phyloP scores from a whole-genome alignment of 2,329 filamentous ascomycete species.

The Penicillium sp. region DNA sequence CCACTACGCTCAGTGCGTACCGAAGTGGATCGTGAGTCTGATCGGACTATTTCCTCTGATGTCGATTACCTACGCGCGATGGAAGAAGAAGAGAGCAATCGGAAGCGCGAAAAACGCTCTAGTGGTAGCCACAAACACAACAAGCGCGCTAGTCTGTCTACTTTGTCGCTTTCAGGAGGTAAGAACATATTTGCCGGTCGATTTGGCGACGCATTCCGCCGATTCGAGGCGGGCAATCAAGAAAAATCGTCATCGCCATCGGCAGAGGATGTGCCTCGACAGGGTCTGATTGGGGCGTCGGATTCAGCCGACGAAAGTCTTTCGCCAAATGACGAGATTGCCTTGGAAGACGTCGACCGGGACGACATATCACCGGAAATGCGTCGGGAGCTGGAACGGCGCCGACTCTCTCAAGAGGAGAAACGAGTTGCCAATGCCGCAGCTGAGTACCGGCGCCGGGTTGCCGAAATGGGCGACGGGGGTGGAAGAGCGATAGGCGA shows the following conservation, averaged over 20 bases:
- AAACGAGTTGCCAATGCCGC: slow-evolving; percentile 83
- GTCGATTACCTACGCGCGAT: slow-evolving; percentile 78
- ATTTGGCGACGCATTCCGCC: slow-evolving; percentile 90
- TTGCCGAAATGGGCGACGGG: slow-evolving; percentile 59
- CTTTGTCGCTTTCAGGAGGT: slow-evolving; percentile 66
- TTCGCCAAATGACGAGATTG: slow-evolving; percentile 30
- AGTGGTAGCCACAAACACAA: slow-evolving; percentile 60
- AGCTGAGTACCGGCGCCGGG: slow-evolving; percentile 76
- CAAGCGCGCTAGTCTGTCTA: slow-evolving; percentile 71
- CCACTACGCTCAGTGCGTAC: slow-evolving; percentile 35
- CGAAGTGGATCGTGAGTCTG: slow-evolving; percentile 35
- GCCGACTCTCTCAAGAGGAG: slow-evolving; percentile 80
- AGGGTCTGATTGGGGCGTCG: slow-evolving; percentile 69
- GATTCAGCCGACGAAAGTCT: slow-evolving; percentile 59
- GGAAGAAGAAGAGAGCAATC: slow-evolving; percentile 62
- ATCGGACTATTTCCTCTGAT: slow-evolving; percentile 66
- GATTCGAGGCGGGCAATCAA: slow-evolving; percentile 67
- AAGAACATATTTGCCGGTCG: slow-evolving; percentile 83
- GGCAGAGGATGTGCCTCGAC: slow-evolving; percentile 44
- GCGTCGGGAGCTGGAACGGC: slow-evolving; percentile 82
- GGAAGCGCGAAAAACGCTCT: slow-evolving; percentile 54
- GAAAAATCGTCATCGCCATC: slow-evolving; percentile 39
- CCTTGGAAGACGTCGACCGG: slow-evolving; percentile 62
- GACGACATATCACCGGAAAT: slow-evolving; percentile 81
- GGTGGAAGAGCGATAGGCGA: slow-evolving; percentile 48